These are phyloP conservation scores for Cyphellophora attinorum DNA, from an alignment of 2,329 filamentous ascomycete species.

Conservation along the genomic window DNA sequence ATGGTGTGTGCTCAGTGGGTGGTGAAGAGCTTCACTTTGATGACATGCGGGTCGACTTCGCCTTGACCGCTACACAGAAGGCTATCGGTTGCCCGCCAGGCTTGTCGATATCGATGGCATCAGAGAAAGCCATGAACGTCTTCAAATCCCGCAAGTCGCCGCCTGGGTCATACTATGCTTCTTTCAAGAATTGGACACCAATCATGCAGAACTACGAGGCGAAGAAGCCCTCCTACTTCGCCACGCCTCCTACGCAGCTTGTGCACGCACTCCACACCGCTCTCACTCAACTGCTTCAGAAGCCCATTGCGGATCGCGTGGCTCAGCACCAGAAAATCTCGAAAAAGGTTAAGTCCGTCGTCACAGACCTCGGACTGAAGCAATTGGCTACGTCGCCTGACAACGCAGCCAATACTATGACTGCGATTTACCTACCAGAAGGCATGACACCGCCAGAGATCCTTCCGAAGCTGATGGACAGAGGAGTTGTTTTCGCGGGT, in stretches of 20 bases:
- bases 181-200: conserved; percentile 93
- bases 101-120: conserved; percentile 88
- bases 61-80: conserved; percentile 92
- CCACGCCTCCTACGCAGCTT: conserved; percentile 88
- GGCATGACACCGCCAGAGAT: conserved; percentile 70
- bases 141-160: conserved; percentile 74
- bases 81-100: conserved; percentile 93
- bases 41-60: conserved; percentile 84
- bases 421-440: conserved; percentile 89
- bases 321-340: conserved; percentile 69
- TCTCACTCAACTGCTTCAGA: conserved; percentile 73
- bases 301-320: conserved; percentile 73
- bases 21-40: conserved; percentile 95
- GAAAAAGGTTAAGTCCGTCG: conserved; percentile 74
- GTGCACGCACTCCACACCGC: conserved; percentile 87
- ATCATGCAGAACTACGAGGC: conserved; percentile 99
- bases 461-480: conserved; percentile 73
- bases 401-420: conserved; percentile 96
- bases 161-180: conserved; percentile 84
- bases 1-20: conserved; percentile 94
- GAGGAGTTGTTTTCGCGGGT: conserved; percentile 87
- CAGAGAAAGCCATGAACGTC: conserved; percentile 71
- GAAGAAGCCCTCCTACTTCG: conserved; percentile 95
- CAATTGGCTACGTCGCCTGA: conserved; percentile 77
- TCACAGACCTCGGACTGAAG: conserved; percentile 72